Base-by-base conservation (phyloP, 305 asterid genomes). In the Vinca major region DNA sequence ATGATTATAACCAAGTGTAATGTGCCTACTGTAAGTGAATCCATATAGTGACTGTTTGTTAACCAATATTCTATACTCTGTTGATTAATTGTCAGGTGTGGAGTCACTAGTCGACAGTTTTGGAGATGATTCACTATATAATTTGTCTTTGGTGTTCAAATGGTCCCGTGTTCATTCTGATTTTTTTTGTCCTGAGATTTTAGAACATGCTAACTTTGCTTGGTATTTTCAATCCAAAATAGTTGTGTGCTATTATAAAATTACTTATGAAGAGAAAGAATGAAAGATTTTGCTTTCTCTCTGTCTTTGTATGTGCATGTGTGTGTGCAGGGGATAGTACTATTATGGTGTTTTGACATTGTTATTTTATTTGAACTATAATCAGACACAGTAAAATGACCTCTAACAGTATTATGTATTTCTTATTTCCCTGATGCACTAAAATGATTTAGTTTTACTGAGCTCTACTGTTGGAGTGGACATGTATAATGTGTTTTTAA, bases 381-480 rank as follows among this genome's bases (percentile, higher is more conserved):
- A 55, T 54, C n/a, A 9, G 7, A 17, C 9, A 40, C 33, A 37
- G 43, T 9, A 57, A 44, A 9, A 7, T 41, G 20, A 6, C 14
- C 37, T 37, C 26, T 39, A 1, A 54, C n/a, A 8, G 51, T 11
- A 36, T 26, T 51, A n/a, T 48, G 8, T 50, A 5, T 39, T 44
- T 21, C 13, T 47, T 4, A 37, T 45, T 41, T 63, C 47, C 39
- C 52, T 53, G 36, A 58, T 17, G 36, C 62, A 39, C 2, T 14
- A 3, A n/a, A 39, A 7, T 62, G 6, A n/a, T 48, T 36, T 4
- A 69, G 21, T 47, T 20, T 45, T 4, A 7, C 13, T 19, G 8
- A 67, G 40, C 4, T 66, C 4, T 55, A 20, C 36, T 70, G 61
- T 40, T 63, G 19, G 26, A 51, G 21, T 65, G 51, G 60, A 36